Base-by-base conservation (phyloP, 345 rosid genomes). In the Diplotaxis tenuifolia region DNA sequence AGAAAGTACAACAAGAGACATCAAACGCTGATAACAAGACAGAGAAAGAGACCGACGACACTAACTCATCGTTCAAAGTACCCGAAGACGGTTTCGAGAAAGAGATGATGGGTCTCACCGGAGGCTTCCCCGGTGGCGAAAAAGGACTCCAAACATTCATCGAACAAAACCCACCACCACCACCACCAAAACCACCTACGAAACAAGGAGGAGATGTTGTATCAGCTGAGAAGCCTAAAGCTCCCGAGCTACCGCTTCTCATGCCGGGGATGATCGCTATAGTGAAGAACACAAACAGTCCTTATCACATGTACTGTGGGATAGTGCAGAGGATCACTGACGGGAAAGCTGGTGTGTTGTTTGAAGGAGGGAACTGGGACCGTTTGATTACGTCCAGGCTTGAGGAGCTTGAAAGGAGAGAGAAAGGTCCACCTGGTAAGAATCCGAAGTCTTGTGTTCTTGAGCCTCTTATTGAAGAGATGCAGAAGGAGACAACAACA, bases 211-310 rank as follows among this genome's bases (percentile, higher is more conserved):
- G 14, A 6, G 74, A 40, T 25, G 42, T 12, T 25, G 42, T 7
- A 18, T 65, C 61, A 6, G 63, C 83, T 8, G 86, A 75, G 84
- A 91, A 86, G 80, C 91, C 92, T 2, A 87, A 78, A 82, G 82
- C 96, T 1, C 96, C 96, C 0, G 88, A 84, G 53, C 70, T 88
- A 69, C 97, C 93, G 0, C 83, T 94, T 19, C 82, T 88, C 23
- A 83, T 89, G 96, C 99, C 96, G 1, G 96, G 97, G 19, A 95
- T 91, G 99, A 85, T 88, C 1, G 96, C 91, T 28, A 77, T 89
- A 29, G 96, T 88, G 34, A 88, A 85, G 83, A 89, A 89, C 78
- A 84, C 84, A 0, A 89, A 89, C 79, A 88, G 75, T 60, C 99
- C 96, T 1, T 91, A 73, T 61, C 85, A 89, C 83, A 89, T 84